Conservation (phyloP, 768 basidiomycete genomes). For the Termitomyces sp. region DNA sequence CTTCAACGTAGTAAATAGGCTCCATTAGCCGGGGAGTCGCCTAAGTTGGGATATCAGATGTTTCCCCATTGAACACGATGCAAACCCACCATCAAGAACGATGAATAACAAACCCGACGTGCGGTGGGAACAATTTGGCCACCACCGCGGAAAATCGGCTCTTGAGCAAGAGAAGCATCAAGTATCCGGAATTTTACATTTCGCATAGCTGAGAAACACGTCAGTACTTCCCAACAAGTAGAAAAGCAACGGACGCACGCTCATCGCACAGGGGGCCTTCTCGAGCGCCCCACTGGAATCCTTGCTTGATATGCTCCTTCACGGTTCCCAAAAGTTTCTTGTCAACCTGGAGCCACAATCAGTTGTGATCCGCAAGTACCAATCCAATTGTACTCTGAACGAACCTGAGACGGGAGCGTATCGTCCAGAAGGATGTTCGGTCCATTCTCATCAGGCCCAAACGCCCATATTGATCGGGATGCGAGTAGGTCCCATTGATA, state of each 20-base stretch:
- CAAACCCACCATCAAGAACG: slow-evolving; percentile 87
- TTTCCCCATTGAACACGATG: slow-evolving; percentile 4
- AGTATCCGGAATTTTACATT: slow-evolving; percentile 97
- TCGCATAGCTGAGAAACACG: slow-evolving; percentile 73
- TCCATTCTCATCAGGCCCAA: slow-evolving; percentile 95
- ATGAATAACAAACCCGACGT: slow-evolving; percentile 98
- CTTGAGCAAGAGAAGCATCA: slow-evolving; percentile 88
- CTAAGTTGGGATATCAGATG: slow-evolving; percentile 34
- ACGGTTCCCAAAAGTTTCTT: slow-evolving; percentile 88
- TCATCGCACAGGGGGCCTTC: slow-evolving; percentile 99
- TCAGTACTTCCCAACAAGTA: neutral
- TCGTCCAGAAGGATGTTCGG: slow-evolving; percentile 94
- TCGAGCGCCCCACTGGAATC: slow-evolving; percentile 98
- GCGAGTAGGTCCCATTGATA: slow-evolving; percentile 98
- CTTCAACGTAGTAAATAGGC: slow-evolving; percentile 97
- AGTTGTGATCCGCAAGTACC: neutral
- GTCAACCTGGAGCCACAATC: slow-evolving; percentile 58
- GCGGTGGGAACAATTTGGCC: slow-evolving; percentile 99
- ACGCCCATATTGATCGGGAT: slow-evolving; percentile 98
- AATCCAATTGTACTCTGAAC: slow-evolving; percentile 6
- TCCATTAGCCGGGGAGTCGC: slow-evolving; percentile 95
- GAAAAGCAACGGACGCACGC: slow-evolving; percentile 59
- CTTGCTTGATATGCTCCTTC: slow-evolving; percentile 95
- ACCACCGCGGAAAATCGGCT: slow-evolving; percentile 96
- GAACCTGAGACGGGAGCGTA: slow-evolving; percentile 89